These are phyloP conservation scores for Fusarium anguioides DNA, from an alignment of 2,329 filamentous ascomycete species.

Conservation along the genomic window DNA sequence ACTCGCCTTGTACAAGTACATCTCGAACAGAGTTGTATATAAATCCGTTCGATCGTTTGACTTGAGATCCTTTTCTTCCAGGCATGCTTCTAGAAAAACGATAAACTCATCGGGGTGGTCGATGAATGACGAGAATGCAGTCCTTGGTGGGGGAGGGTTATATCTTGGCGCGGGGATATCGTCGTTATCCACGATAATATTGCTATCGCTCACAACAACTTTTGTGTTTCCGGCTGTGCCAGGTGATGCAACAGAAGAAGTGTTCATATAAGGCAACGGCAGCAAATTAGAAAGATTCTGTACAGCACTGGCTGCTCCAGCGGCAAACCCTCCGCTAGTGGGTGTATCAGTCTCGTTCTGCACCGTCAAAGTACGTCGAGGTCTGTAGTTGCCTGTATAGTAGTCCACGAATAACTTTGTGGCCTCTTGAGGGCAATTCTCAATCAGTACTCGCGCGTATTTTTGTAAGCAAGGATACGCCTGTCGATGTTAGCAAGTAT, in stretches of 20 bases:
- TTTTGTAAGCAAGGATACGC: conserved; percentile 93
- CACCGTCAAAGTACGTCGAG: conserved; percentile 69
- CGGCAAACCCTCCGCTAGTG: conserved; percentile 59
- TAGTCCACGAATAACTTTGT: conserved; percentile 94
- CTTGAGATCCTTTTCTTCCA: conserved; percentile 76
- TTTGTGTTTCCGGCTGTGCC: conserved; percentile 61
- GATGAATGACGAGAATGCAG: conserved; percentile 95
- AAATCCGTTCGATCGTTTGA: conserved; percentile 84
- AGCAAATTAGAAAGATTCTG: conserved; percentile 88
- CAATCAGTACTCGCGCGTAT: conserved; percentile 89
- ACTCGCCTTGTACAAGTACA: conserved; percentile 92
- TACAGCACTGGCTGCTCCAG: conserved; percentile 77
- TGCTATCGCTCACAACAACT: conserved; percentile 63
- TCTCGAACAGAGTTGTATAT: conserved; percentile 96
- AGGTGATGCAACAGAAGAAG: conserved; percentile 66
- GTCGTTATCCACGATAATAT: conserved; percentile 63
- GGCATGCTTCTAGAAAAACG: conserved; percentile 87
- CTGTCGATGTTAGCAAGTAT: conserved; percentile 57
- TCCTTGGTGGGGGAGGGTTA: conserved; percentile 82
- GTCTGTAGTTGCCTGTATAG: conserved; percentile 86
- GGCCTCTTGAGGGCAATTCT: conserved; percentile 83
- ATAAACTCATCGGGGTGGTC: conserved; percentile 95
- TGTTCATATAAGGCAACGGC: conserved; percentile 86
- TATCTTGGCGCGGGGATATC: conserved; percentile 68
- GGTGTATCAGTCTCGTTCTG: conserved; percentile 53